phyloP scores from a whole-genome alignment of 2,329 filamentous ascomycete species.

The Trichoderma aggressivum region DNA sequence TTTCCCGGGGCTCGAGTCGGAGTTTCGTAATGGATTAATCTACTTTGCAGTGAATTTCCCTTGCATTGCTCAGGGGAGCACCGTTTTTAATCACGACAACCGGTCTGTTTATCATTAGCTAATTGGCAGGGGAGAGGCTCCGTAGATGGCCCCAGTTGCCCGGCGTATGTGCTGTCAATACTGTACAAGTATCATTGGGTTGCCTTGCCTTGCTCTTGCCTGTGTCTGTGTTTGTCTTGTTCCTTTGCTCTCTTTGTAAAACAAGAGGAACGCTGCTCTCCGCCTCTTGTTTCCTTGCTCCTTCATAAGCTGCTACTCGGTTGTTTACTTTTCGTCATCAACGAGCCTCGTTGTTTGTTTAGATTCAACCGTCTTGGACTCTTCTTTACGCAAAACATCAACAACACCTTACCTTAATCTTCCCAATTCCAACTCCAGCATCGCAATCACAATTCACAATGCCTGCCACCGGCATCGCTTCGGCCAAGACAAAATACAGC shows the following conservation, averaged over 20 bases:
- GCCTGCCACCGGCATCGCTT: not conserved
- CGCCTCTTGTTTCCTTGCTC: not conserved
- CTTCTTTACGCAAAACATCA: not conserved
- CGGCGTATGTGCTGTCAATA: not conserved
- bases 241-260: not conserved
- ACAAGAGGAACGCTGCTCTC: not conserved
- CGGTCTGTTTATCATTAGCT: not conserved
- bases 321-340: not conserved
- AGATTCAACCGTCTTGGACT: not conserved
- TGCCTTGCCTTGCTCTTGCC: not conserved
- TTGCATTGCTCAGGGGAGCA: not conserved
- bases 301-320: not conserved
- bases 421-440: not conserved
- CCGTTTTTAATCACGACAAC: not conserved
- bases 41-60: not conserved
- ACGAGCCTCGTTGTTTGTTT: not conserved
- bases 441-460: not conserved
- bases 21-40: constrained; percentile 8
- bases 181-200: not conserved
- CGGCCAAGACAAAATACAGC: constrained; percentile 37
- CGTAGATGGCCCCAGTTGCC: not conserved
- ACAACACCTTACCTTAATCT: not conserved
- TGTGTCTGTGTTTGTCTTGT: too few species aligned
- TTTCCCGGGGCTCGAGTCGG: not conserved
- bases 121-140: not conserved